Evolutionary conservation across 2,329 filamentous ascomycete species (phyloP), one percentile per base, ranked within the genome.

Genomic region (Colletotrichum ledebouriae): DNA sequence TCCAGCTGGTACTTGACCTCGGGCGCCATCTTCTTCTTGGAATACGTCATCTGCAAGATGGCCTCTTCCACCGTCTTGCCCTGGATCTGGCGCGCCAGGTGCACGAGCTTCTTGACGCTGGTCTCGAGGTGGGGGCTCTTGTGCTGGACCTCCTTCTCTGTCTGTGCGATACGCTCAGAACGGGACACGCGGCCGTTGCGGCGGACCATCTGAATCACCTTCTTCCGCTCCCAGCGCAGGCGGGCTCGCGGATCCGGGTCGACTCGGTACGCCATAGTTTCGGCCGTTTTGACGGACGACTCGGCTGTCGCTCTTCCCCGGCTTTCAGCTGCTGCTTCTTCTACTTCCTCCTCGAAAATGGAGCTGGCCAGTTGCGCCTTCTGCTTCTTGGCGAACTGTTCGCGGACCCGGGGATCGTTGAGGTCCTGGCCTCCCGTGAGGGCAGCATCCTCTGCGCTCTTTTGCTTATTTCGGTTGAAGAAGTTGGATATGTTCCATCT

Each of bases 21-120:
- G 72, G 88, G 84, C 6, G 95, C 93, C 71, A 92, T 92, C 83
- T 94, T 95, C 88, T 99, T 99, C 84, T 94, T 93, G 79, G 91
- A 95, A 83, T 95, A 98, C 63, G 91, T 89, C 93, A 99, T 97
- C 85, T 99, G 96, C 62, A 92, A 82, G 72, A 98, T 93, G 13
- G 96, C 96, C 41, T 99, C 94, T 66, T 97, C 94, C 70, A 99
- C 85, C n/a, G 91, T 90, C 87, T 98, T 98, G 72, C 96, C 96
- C 2, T 90, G 87, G 76, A 99, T 96, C 82, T 98, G 96, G 63
- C 92, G 89, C 25, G 95, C 90, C 57, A 99, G 83, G 74, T 92
- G 91, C 59, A 91, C 90, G 63, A 99, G 86, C 84, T 99, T 99
- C 89, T 99, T 99, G 71, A 93, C 84, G 56, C 90, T 94, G 2